phyloP scores from a whole-genome alignment of 331 rosid genomes.

The Malus hybrid region DNA sequence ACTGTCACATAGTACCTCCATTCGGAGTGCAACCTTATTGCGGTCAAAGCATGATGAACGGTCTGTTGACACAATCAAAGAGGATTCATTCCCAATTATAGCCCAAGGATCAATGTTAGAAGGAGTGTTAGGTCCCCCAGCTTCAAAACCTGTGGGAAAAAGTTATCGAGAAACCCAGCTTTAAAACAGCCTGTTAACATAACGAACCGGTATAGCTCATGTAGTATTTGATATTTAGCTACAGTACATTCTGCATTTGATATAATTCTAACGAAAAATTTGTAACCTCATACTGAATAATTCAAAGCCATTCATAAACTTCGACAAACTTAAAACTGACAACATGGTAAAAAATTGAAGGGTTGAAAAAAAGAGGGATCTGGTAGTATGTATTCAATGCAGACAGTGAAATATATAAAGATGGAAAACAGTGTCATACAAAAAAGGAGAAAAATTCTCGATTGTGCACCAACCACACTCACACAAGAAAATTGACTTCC shows the following conservation, averaged over 20 bases:
- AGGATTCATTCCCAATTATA: slow-evolving; percentile 61
- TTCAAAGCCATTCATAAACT: background rate
- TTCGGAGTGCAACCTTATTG: slow-evolving; percentile 71
- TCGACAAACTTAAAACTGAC: background rate
- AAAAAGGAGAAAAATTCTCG: background rate
- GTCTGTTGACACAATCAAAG: slow-evolving; percentile 58
- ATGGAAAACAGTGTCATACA: background rate
- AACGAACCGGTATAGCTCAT: background rate
- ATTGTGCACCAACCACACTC: background rate
- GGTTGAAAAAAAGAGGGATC: background rate
- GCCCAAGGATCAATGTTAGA: slow-evolving; percentile 89
- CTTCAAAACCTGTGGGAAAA: slow-evolving; percentile 77
- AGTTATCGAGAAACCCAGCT: background rate
- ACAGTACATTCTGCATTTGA: background rate
- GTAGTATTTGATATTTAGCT: too few relatives aligned
- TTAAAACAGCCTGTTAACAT: background rate
- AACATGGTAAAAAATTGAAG: background rate
- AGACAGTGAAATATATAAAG: background rate
- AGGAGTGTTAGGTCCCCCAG: slow-evolving; percentile 76
- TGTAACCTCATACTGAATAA: background rate
- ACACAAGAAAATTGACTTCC: background rate
- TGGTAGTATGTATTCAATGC: background rate
- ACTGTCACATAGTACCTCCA: slow-evolving; percentile 81
- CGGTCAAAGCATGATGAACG: slow-evolving; percentile 73
- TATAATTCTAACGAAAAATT: background rate